phyloP scores from a whole-genome alignment of 352 stramenopile species.

The Globisporangium cederbergense region DNA sequence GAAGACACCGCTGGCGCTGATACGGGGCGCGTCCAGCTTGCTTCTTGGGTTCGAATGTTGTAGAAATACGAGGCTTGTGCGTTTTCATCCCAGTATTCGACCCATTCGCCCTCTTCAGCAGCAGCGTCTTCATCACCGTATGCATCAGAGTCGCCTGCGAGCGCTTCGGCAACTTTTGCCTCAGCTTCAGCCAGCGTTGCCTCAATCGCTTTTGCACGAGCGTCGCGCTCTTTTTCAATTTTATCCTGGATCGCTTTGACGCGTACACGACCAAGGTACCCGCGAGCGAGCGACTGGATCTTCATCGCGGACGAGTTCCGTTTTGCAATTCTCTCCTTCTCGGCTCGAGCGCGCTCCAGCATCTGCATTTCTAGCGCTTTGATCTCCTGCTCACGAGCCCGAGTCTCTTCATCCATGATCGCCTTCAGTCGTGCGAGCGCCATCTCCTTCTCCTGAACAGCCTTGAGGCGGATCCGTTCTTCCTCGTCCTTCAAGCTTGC shows the following conservation, averaged over 20 bases:
- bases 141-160: constrained; percentile 13
- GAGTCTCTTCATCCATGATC: constrained; percentile 70
- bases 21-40: constrained; percentile 74
- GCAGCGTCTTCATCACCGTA: constrained; percentile 12
- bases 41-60: constrained; percentile 86
- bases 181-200: constrained; percentile 56
- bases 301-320: constrained; percentile 46
- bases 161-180: constrained; percentile 46
- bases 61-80: constrained; percentile 88
- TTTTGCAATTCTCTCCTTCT: constrained; percentile 56
- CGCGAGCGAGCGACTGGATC: constrained; percentile 54
- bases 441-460: constrained; percentile 65
- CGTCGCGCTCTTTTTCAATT: constrained; percentile 62
- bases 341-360: constrained; percentile 59
- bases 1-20: constrained; percentile 26
- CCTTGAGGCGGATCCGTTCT: constrained; percentile 48
- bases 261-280: constrained; percentile 52
- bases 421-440: constrained; percentile 57
- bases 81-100: constrained; percentile 90
- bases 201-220: constrained; percentile 52
- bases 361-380: constrained; percentile 70
- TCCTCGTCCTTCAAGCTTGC: constrained; percentile 56
- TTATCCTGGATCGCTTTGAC: constrained; percentile 55
- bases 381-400: constrained; percentile 62
- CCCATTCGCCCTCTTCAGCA: constrained; percentile 62